phyloP scores from a whole-genome alignment of 31 red algal species.

The Odonthalia washingtoniensis region DNA sequence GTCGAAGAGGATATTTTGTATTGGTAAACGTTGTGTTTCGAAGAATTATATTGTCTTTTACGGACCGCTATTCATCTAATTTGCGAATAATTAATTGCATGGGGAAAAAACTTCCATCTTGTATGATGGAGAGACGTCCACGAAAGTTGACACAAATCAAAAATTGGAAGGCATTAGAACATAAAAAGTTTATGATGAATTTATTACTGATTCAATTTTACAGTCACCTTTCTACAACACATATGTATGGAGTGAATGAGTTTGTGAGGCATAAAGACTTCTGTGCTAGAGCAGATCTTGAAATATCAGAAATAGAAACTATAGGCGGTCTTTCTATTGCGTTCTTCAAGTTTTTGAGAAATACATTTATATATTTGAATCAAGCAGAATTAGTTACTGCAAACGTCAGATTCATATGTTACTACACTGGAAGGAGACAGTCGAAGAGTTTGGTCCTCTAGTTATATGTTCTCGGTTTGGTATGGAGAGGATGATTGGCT shows the following conservation, averaged over 20 bases:
- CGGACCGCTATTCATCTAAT: no score
- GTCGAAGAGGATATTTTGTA: background rate
- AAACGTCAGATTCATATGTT: constrained; percentile 23
- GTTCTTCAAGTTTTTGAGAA: constrained; percentile 10
- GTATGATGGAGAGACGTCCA: background rate
- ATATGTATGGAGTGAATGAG: no score
- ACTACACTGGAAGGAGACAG: constrained; percentile 2
- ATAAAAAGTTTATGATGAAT: constrained; percentile 32
- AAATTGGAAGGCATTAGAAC: constrained; percentile 44
- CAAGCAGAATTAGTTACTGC: constrained; percentile 11
- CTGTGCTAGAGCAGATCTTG: no score
- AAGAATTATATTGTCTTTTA: no score
- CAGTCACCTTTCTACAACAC: no score
- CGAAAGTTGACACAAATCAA: background rate
- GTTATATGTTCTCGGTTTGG: background rate
- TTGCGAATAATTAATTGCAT: no score
- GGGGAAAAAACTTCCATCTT: no score
- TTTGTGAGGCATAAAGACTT: no score
- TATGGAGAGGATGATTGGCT: constrained; percentile 48
- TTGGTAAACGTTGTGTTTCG: no score
- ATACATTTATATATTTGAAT: background rate
- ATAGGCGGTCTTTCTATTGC: background rate
- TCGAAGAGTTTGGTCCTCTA: constrained; percentile 17
- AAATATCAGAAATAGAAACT: no score
- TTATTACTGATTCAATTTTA: background rate